Evolutionary conservation across 345 rosid species (phyloP), one percentile per base, ranked within the genome.

Genomic region (Arabidopsis arenosa): DNA sequence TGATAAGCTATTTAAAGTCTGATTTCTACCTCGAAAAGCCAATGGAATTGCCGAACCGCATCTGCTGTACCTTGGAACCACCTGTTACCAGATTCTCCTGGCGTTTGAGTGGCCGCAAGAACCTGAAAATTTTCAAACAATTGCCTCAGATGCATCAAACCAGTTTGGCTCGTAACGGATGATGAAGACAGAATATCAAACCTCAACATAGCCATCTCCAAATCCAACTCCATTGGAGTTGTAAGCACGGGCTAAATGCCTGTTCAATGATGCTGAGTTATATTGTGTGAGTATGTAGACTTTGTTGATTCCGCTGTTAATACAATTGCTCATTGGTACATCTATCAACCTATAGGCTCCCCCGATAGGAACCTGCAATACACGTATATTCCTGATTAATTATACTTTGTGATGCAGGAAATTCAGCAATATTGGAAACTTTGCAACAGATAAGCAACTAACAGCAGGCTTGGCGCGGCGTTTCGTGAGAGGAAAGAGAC

Each of bases 291-390:
- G 98, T 83, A 92, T 92, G 86, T 94, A 92, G 10, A 94, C 87
- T 71, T 91, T 92, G 90, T 90, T 94, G 83, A 94, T 84, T 63
- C 98, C 96, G 39, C 97, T 89, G 83, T 90, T 89, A 49, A 92
- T 93, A 86, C 98, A 92, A 83, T 94, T 94, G 86, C 97, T 94
- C 98, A 94, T 94, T 5, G 98, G 98, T 80, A 94, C 98, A 79
- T 92, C 98, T 57, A 94, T 92, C 79, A 94, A 85, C 83, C 98
- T 85, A 79, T 94, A 94, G 43, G 97, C 87, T 32, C 98, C 98
- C 37, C 96, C 98, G 11, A 92, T 89, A 3, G 96, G 95, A 21
- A 92, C 97, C 98, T 91, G 45, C 72, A 72, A 36, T 33, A 6
- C 73, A 64, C 14, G 4, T 7, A 55, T 36, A 15, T 32, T 48